Evolutionary conservation across 2,329 filamentous ascomycete species (phyloP), one percentile per base, ranked within the genome.

Genomic region (Colletotrichum somersetense): DNA sequence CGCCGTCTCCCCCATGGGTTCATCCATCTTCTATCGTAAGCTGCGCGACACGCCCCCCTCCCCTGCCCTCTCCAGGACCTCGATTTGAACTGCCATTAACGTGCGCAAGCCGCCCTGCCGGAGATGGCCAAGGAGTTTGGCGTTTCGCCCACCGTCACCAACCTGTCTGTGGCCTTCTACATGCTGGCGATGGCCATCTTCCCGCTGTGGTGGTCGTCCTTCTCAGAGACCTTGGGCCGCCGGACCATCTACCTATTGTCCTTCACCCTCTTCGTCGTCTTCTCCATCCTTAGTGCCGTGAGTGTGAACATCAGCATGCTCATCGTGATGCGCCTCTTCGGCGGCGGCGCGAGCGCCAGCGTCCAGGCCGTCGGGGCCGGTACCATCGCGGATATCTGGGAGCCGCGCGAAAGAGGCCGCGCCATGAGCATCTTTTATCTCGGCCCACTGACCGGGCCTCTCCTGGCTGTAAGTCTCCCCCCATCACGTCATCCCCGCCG

Each of bases 401-500:
- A 94, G 74, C 81, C 90, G 0, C 86, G 84, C 61, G 91, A 96
- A 79, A 85, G 94, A 62, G 94, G 94, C 3, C 85, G 84, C 20
- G 93, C 93, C n/a, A 96, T 96, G 93, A 89, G 92, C 50, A 83
- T 93, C 52, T 96, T 96, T 81, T 96, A 95, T 76, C 86, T 96
- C 0, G 94, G 94, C 0, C 93, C 94, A 0, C 81, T 96, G 11
- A 87, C 91, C 61, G 93, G 93, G 0, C 94, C 94, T 0, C 81
- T 96, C 18, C 80, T 96, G 7, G 90, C 92, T 58, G 56, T 58
- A 10, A 58, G 56, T 58, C 12, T 5, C 30, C 30, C 30, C 30
- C 30, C 6, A 0, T 1, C 1, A 5, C 33, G 16, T 35, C 23
- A n/a, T 23, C 18, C n/a, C n/a, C n/a, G 12, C 23, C 2, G 50